phyloP scores from a whole-genome alignment of 75 land plant genomes.

The Selaginella tamariscina region DNA sequence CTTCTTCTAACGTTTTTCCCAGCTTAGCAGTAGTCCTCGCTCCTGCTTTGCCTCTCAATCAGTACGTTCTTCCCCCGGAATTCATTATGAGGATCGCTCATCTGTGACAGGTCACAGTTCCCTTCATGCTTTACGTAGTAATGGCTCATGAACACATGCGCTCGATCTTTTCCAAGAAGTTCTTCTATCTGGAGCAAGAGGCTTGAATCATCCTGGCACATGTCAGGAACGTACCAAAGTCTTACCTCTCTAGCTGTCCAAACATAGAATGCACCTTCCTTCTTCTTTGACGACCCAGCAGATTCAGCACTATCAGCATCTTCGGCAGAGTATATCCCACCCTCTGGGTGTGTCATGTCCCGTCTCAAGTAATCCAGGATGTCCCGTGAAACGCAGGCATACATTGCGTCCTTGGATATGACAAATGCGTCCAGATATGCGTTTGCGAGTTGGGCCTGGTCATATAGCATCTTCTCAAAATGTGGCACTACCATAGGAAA shows the following conservation, averaged over 20 bases:
- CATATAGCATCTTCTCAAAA: constrained; percentile 99
- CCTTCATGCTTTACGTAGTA: constrained; percentile 74
- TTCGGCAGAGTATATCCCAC: constrained; percentile 94
- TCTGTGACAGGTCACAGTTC: constrained; percentile 84
- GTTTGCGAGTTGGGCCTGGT: constrained; percentile 88
- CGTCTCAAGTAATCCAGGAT: constrained; percentile 83
- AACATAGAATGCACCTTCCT: constrained; percentile 93
- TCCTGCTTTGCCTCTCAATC: constrained; percentile 42
- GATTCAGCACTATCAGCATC: constrained; percentile 96
- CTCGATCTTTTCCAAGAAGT: constrained; percentile 55
- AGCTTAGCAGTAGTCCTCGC: constrained; percentile 52
- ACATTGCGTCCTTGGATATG: constrained; percentile 43
- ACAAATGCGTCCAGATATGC: constrained; percentile 70
- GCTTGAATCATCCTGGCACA: background rate
- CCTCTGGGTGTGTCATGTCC: constrained; percentile 75
- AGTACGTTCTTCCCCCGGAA: constrained; percentile 84
- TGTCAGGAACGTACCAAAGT: background rate
- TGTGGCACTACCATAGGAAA: constrained; percentile 77
- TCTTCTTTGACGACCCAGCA: constrained; percentile 54
- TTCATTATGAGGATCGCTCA: constrained; percentile 96
- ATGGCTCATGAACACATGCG: constrained; percentile 58
- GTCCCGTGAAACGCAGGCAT: constrained; percentile 59
- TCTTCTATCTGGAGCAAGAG: constrained; percentile 54
- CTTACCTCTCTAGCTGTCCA: constrained; percentile 85
- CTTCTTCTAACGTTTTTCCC: constrained; percentile 38